These are phyloP conservation scores for Arachis stenosperma DNA, from an alignment of 306 rosid genomes.

Conservation along the genomic window DNA sequence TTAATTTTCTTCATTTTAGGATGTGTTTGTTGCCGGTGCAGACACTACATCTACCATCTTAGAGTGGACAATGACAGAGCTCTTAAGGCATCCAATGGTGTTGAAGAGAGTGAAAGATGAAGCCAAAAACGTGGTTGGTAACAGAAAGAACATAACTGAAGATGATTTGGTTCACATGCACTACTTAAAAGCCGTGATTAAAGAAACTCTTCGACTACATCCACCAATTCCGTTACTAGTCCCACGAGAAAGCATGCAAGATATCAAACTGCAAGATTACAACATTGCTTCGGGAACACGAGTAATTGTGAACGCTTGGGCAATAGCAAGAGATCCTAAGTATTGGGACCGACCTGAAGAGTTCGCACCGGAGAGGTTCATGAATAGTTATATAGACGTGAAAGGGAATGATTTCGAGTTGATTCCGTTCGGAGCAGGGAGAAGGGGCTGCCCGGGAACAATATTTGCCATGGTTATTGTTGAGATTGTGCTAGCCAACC, in stretches of 20 bases:
- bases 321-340: constrained; percentile 40
- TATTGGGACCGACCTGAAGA: constrained; percentile 40
- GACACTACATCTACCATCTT: constrained; percentile 48
- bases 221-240: constrained; percentile 49
- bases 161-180: constrained; percentile 43
- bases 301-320: constrained; percentile 42
- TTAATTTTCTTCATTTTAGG: constrained; percentile 35
- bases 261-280: constrained; percentile 18
- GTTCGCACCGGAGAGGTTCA: constrained; percentile 44
- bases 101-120: constrained; percentile 48
- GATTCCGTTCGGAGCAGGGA: constrained; percentile 44
- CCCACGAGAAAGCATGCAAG: constrained; percentile 44
- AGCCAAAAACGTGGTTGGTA: constrained; percentile 30
- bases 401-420: constrained; percentile 41
- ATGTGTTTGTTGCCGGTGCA: constrained; percentile 49
- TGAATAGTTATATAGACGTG: constrained; percentile 36
- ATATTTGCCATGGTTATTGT: constrained; percentile 25
- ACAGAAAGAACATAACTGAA: constrained; percentile 30
- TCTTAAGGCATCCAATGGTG: constrained; percentile 44
- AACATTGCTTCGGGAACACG: constrained; percentile 5
- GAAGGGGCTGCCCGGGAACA: constrained; percentile 43
- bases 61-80: constrained; percentile 60
- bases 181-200: constrained; percentile 53
- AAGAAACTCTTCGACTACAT: constrained; percentile 49
- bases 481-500: constrained; percentile 43